Percentiles rank a stretch among this genome's conserved stretches.
Conservation (phyloP, 2,329 filamentous ascomycete species). For the Achaetomium macrosporum region DNA sequence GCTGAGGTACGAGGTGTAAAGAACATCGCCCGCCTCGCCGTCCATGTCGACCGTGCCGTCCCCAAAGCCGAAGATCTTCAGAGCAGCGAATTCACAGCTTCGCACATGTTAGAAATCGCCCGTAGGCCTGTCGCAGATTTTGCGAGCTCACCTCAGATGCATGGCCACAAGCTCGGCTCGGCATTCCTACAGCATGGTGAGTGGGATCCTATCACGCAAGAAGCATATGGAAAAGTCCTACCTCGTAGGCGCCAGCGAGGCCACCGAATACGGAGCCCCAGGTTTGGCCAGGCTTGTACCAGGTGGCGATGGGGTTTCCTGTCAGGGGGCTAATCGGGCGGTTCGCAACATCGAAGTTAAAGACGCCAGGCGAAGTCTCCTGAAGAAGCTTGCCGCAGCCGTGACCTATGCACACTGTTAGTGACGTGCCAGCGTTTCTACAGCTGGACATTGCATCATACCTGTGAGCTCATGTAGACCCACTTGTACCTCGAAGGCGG, state of each 20-base stretch:
- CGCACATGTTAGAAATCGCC: background rate
- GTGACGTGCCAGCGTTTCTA: background rate
- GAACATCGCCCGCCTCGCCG: conserved; percentile 73
- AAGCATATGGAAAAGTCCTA: background rate
- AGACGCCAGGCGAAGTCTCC: conserved; percentile 74
- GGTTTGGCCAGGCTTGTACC: conserved; percentile 93
- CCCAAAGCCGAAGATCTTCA: conserved; percentile 88
- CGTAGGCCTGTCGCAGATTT: background rate
- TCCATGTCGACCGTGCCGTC: conserved; percentile 68
- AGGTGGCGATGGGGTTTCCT: conserved; percentile 70
- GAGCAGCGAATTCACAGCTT: conserved; percentile 78
- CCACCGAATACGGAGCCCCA: conserved; percentile 91
- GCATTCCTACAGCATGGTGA: conserved; percentile 53
- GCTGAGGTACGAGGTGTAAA: conserved; percentile 81
- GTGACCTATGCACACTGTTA: conserved; percentile 49
- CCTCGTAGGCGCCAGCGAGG: conserved; percentile 79
- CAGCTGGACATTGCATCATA: conserved; percentile 20
- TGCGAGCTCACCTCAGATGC: conserved; percentile 48
- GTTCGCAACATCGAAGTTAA: conserved; percentile 81
- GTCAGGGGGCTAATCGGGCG: conserved; percentile 78
- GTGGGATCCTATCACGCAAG: background rate
- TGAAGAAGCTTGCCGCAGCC: conserved; percentile 91
- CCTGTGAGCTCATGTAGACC: conserved; percentile 80
- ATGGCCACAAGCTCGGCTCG: conserved; percentile 92
- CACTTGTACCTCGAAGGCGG: conserved; percentile 91